Percentiles rank a stretch among this genome's conserved stretches.
Conservation (phyloP, 73 alveolate genomes). For the Halteria grandinella region DNA sequence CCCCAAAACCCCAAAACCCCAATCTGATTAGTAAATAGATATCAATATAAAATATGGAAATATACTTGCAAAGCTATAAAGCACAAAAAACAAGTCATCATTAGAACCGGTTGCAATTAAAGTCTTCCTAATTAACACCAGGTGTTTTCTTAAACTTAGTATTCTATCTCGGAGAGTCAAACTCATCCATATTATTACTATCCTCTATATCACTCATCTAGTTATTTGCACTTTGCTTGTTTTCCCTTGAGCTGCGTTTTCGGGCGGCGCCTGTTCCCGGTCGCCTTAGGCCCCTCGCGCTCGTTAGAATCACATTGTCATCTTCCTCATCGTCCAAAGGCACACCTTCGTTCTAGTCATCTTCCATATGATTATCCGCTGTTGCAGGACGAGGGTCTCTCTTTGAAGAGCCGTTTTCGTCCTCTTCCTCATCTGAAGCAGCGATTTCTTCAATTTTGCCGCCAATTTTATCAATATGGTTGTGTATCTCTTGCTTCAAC, state of each 20-base stretch:
- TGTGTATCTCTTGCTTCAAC: constrained; percentile 28
- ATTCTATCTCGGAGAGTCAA: constrained; percentile 40
- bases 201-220: background rate
- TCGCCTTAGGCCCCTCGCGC: constrained; percentile 15
- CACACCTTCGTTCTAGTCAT: background rate
- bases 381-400: background rate
- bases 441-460: constrained; percentile 46
- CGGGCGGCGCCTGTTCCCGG: too few relatives aligned
- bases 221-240: background rate
- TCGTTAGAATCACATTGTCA: constrained; percentile 9
- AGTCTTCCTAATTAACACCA: too few relatives aligned
- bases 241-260: background rate
- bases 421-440: constrained; percentile 48
- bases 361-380: background rate
- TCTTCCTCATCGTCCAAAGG: background rate
- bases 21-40: too few relatives aligned
- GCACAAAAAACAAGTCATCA: too few relatives aligned
- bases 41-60: too few relatives aligned
- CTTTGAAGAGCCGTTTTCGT: background rate
- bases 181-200: constrained; percentile 17
- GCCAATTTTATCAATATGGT: constrained; percentile 4
- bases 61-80: too few relatives aligned
- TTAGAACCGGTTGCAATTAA: too few relatives aligned
- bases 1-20: too few relatives aligned
- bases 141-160: constrained; percentile 25